A percentile compares a stretch with the other conserved stretches of the same genome.
Evolutionary conservation across 2,329 filamentous ascomycete species (phyloP).

Genomic region (Cordyceps sp.): DNA sequence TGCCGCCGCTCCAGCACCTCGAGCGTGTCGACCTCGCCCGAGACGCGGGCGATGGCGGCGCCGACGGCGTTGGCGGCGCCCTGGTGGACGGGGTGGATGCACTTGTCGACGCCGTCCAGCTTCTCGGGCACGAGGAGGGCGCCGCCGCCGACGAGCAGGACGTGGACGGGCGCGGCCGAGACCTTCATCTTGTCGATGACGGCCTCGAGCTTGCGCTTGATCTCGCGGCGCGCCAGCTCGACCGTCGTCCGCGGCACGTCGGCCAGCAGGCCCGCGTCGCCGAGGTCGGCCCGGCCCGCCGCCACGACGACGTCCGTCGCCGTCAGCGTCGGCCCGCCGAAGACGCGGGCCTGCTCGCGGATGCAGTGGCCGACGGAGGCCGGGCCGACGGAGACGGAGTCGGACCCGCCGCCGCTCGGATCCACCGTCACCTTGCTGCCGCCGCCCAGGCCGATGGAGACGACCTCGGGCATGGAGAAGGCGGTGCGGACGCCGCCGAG

Average conservation of each 20-base stretch:
- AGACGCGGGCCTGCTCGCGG: slow-evolving; percentile 27
- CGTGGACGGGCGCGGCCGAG: slow-evolving; percentile 30
- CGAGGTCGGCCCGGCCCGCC: slow-evolving; percentile 13
- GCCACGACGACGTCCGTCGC: slow-evolving; percentile 33
- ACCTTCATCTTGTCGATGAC: slow-evolving; percentile 40
- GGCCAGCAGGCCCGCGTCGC: slow-evolving; percentile 12
- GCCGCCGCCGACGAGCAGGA: slow-evolving; percentile 41
- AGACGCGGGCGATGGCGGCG: slow-evolving; percentile 39
- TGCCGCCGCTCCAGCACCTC: slow-evolving; percentile 23
- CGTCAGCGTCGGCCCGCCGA: slow-evolving; percentile 35
- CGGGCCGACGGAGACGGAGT: slow-evolving; percentile 30
- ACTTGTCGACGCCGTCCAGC: slow-evolving; percentile 30
- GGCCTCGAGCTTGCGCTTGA: slow-evolving; percentile 29
- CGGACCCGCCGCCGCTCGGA: slow-evolving; percentile 6
- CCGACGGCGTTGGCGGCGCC: slow-evolving; percentile 44
- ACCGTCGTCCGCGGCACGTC: slow-evolving; percentile 8
- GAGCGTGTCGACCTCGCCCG: slow-evolving; percentile 34
- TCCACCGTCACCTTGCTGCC: slow-evolving; percentile 20
- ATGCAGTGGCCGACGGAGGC: slow-evolving; percentile 37
- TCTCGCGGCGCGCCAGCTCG: slow-evolving; percentile 12
- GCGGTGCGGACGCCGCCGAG: slow-evolving; percentile 42
- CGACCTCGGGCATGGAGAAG: slow-evolving; percentile 38
- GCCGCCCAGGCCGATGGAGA: slow-evolving; percentile 39
- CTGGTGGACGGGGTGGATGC: slow-evolving; percentile 32
- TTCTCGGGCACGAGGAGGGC: slow-evolving; percentile 30